Evolutionary conservation across 345 rosid genomes (phyloP), one percentile per base, ranked within the genome.

Genomic region (Cochlearia excelsa): DNA sequence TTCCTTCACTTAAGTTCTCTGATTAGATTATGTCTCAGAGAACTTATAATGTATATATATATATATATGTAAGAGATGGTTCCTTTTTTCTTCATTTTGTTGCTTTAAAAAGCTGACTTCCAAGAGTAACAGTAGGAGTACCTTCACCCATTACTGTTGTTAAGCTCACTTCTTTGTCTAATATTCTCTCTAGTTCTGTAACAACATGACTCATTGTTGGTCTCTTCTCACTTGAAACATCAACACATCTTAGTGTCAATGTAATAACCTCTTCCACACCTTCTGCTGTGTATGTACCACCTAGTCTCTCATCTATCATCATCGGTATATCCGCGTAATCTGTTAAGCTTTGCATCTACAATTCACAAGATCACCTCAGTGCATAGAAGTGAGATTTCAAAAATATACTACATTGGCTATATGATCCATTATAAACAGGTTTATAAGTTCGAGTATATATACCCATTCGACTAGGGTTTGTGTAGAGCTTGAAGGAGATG

Each of bases 101-200:
- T 35, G 90, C 61, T 75, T 54, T 76, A 63, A 91, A 91, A 16
- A 88, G 79, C 63, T 87, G 96, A 74, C 98, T 90, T 72, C 97
- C 97, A 46, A 82, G 97, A 26, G 79, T 83, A 72, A 92, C 95
- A 1, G 71, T 80, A 7, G 95, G 80, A 53, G 86, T 82, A 66
- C 91, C 91, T 80, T 83, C 93, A 46, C 92, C 91, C 90, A 88
- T 83, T 5, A 83, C 77, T 37, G 86, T 84, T 1, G 94, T 92
- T 79, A 84, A 78, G 71, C 74, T 86, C 81, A 74, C 85, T 72
- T 92, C 98, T 45, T 83, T 86, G 55, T 88, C 91, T 2, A 79
- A 75, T 59, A 84, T 83, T 31, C 86, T 75, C 38, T 92, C 95
- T 10, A 92, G 81, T 59, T 92, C 97, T 76, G 58, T 77, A 61